These are phyloP conservation scores for Fomitiporia mediterranea DNA, from an alignment of 1,284 basidiomycete species.

Conservation along the genomic window DNA sequence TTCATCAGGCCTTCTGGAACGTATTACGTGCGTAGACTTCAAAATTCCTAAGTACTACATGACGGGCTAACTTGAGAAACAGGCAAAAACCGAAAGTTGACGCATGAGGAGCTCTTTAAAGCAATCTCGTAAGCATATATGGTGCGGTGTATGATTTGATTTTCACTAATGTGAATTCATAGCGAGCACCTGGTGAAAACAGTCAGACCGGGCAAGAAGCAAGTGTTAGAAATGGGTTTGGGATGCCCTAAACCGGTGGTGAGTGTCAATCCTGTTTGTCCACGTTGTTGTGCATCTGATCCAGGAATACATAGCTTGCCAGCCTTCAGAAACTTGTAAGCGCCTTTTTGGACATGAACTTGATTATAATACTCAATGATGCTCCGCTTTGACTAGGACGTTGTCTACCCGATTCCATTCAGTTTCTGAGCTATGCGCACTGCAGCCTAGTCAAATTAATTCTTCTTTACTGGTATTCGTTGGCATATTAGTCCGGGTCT, in stretches of 20 bases:
- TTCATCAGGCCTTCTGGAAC: slow-evolving; percentile 13
- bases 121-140: slow-evolving; percentile 11
- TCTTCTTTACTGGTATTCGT: no score
- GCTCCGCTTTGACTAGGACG: slow-evolving; percentile 1
- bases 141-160: background rate
- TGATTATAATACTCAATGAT: background rate
- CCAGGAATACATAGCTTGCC: background rate
- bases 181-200: slow-evolving; percentile 10
- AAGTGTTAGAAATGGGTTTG: slow-evolving; percentile 2
- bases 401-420: slow-evolving; percentile 8
- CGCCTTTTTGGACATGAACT: background rate
- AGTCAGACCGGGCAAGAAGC: slow-evolving; percentile 4
- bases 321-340: slow-evolving; percentile 16
- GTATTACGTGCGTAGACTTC: slow-evolving; percentile 7
- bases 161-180: background rate
- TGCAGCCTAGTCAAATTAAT: no score
- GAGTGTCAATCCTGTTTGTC: slow-evolving; percentile 1
- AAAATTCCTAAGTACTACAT: background rate
- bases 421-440: slow-evolving; percentile 14
- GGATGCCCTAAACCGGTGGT: slow-evolving; percentile 17
- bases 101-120: slow-evolving; percentile 8
- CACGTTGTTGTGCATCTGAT: background rate
- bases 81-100: slow-evolving; percentile 6
- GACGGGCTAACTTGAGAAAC: background rate
- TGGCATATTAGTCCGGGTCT: no score